Base-by-base conservation (phyloP, 106 monocot genomes). In the Narthecium ossifragum region DNA sequence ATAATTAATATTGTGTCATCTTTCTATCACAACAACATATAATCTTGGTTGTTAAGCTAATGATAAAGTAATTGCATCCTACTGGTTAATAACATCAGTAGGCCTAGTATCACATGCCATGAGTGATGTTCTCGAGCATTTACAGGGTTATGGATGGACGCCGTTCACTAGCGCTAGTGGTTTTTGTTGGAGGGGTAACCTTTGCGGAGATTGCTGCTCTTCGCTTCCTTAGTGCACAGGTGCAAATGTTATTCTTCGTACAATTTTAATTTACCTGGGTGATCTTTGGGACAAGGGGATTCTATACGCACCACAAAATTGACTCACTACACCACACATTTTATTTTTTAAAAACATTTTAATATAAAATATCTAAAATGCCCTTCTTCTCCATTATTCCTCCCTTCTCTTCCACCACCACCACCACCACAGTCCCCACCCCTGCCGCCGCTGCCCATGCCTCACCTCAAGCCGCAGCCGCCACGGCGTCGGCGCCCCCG, bases 141-240 rank as follows among this genome's bases (percentile, higher is more conserved):
- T 43, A 38, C 80, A 98, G 96, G 84, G 33, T 84, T 51, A 41
- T 66, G 66, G 88, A 80, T 72, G 90, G 90, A 12, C 80, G 76
- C 1, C 90, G 96, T 40, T 81, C 81, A 28, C 59, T 87, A 46
- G 90, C 73, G 26, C 73, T 98, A 56, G 84, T 98, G 15, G 74
- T 98, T 48, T 90, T 98, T 69, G 67, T 91, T 74, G 96, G 96
- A 66, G 96, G 96, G 14, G 84, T 91, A 34, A 98, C 96, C 40
- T 87, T 77, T 77, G 96, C 83, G 2, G 96, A 98, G 71, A 74
- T 98, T 68, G 80, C 96, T 63, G 86, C 96, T 39, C 81, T 98
- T 64, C 86, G 96, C 24, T 98, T 87, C 74, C 75, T 98, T 12
- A 91, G 96, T 70, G 78, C 96, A 29, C 90, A 98, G 84, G 96